Percentiles rank a stretch among this genome's conserved stretches.
Evolutionary conservation across 2,329 filamentous ascomycete genomes (phyloP).

Genomic region (Aschersonia sp.): DNA sequence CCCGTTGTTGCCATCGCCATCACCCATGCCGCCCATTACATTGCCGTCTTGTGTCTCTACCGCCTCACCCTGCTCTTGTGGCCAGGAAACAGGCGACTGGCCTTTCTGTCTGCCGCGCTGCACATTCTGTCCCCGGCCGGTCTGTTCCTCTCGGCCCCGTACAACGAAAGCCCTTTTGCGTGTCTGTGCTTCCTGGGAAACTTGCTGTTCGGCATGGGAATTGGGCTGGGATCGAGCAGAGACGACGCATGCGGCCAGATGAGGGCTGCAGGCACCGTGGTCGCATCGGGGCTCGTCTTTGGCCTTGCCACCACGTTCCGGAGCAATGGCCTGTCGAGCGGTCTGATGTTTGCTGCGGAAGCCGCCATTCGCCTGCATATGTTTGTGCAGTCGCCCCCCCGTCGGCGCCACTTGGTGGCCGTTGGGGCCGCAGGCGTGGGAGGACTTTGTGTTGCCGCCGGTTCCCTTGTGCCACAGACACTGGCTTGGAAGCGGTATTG

Average conservation of each 20-base stretch:
- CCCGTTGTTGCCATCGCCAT: constrained; percentile 47
- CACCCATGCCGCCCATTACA: constrained; percentile 60
- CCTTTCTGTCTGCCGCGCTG: constrained; percentile 55
- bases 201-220: constrained; percentile 46
- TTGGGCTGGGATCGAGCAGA: constrained; percentile 21
- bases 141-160: constrained; percentile 77
- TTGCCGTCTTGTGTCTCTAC: constrained; percentile 61
- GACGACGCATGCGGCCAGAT: too few relatives aligned
- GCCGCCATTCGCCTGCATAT: constrained; percentile 21
- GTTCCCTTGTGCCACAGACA: constrained; percentile 57
- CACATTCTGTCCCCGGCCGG: constrained; percentile 81
- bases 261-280: constrained; percentile 16
- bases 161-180: constrained; percentile 68
- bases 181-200: constrained; percentile 62
- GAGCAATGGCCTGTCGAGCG: constrained; percentile 77
- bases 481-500: constrained; percentile 65
- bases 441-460: constrained; percentile 51
- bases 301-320: constrained; percentile 60
- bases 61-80: constrained; percentile 45
- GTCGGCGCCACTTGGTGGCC: constrained; percentile 28
- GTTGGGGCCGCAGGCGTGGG: constrained; percentile 47
- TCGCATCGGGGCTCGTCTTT: constrained; percentile 54
- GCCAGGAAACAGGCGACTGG: constrained; percentile 27
- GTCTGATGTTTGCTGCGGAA: constrained; percentile 58
- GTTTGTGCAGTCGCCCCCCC: constrained; percentile 10